phyloP scores from a whole-genome alignment of 2,329 filamentous ascomycete genomes.

The Pestalotiopsis sp. region DNA sequence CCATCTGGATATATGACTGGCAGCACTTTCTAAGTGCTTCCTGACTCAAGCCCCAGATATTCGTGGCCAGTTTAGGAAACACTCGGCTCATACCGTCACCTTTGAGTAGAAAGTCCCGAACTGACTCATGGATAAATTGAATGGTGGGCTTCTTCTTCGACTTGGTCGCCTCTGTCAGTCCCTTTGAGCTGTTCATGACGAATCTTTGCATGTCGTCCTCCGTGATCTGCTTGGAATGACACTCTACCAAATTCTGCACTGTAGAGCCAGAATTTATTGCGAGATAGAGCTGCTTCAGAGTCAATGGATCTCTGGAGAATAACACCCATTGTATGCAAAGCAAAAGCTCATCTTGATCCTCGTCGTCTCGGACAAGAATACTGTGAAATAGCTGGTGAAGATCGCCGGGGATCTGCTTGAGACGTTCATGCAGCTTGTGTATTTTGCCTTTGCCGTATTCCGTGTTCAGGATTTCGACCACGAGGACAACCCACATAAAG shows the following conservation, averaged over 20 bases:
- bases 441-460: constrained; percentile 35
- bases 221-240: constrained; percentile 21
- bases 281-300: constrained; percentile 36
- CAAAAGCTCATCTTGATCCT: constrained; percentile 31
- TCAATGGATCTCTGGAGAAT: constrained; percentile 36
- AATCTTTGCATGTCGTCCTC: constrained; percentile 29
- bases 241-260: constrained; percentile 18
- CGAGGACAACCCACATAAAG: constrained; percentile 48
- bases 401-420: constrained; percentile 39
- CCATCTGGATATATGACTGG: constrained; percentile 6
- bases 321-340: constrained; percentile 42
- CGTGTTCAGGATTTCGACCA: constrained; percentile 44
- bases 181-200: constrained; percentile 48
- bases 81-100: constrained; percentile 31
- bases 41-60: constrained; percentile 37
- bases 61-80: constrained; percentile 32
- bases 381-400: constrained; percentile 41
- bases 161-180: constrained; percentile 45
- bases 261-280: constrained; percentile 31
- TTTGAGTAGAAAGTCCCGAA: constrained; percentile 47
- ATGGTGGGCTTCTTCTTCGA: constrained; percentile 30
- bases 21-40: constrained; percentile 42
- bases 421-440: constrained; percentile 27
- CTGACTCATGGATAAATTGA: constrained; percentile 57
- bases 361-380: constrained; percentile 38